phyloP scores from a whole-genome alignment of 257 asterid species.

The Solanum etuberosum region DNA sequence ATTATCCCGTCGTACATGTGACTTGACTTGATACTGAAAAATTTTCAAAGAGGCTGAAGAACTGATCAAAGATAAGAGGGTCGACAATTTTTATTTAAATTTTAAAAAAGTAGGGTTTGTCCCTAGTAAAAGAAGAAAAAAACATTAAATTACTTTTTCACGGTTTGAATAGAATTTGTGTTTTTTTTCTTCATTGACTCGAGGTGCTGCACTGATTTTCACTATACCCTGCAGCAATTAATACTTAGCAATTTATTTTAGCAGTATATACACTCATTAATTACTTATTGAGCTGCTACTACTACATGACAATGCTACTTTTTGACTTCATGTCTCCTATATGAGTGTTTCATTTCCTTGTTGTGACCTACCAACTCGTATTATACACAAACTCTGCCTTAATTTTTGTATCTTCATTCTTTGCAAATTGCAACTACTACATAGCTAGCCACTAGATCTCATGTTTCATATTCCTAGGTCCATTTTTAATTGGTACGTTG shows the following conservation, averaged over 20 bases:
- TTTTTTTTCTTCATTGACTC: constrained; percentile 4
- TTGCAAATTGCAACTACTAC: background rate
- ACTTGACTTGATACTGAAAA: background rate
- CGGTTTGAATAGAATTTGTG: background rate
- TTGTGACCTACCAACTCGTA: constrained; percentile 24
- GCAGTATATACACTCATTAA: background rate
- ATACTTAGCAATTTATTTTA: background rate
- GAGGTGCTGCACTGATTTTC: constrained; percentile 11
- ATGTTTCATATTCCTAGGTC: background rate
- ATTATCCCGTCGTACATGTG: background rate
- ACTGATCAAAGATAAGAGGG: background rate
- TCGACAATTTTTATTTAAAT: background rate
- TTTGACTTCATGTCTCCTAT: constrained; percentile 35
- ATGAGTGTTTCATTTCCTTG: constrained; percentile 6
- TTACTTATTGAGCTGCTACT: background rate
- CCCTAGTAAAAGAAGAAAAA: background rate
- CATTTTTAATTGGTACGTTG: too few relatives aligned
- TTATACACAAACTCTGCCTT: constrained; percentile 15
- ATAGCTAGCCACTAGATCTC: background rate
- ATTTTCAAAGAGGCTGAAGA: background rate
- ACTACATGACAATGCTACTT: constrained; percentile 17
- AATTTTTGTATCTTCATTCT: constrained; percentile 13
- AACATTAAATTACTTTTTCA: background rate
- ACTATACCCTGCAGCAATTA: background rate
- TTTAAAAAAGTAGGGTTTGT: background rate